These are phyloP conservation scores for Andrographis paniculata DNA, from an alignment of 305 asterid species.

Conservation along the genomic window DNA sequence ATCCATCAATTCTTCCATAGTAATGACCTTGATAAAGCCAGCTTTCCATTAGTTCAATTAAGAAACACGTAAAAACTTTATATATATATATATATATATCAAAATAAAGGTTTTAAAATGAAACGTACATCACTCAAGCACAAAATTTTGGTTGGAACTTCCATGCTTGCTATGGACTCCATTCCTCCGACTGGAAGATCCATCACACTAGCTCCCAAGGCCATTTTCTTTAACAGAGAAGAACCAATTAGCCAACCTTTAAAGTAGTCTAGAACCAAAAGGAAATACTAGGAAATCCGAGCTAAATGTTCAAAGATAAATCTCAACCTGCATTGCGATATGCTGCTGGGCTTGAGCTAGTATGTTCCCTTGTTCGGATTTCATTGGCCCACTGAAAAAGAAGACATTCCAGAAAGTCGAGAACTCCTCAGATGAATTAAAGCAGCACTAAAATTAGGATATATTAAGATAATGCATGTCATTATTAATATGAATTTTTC, in stretches of 20 bases:
- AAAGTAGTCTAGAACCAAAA: constrained; percentile 3
- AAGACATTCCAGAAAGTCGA: constrained; percentile 16
- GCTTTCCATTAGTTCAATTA: constrained; percentile 14
- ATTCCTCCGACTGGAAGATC: constrained; percentile 23
- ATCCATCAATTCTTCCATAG: constrained; percentile 42
- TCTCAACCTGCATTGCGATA: constrained; percentile 58
- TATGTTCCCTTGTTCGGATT: constrained; percentile 49
- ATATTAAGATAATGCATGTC: background rate
- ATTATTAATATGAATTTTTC: no score
- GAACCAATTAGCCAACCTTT: constrained; percentile 18
- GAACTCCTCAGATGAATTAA: constrained; percentile 1
- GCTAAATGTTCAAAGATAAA: constrained; percentile 6
- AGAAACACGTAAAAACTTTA: constrained; percentile 10
- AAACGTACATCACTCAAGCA: constrained; percentile 44
- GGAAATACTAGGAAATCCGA: background rate
- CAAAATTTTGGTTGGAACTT: constrained; percentile 46
- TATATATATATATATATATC: constrained; percentile 1
- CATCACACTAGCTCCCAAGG: constrained; percentile 37
- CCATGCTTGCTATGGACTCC: constrained; percentile 18
- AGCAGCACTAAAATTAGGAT: background rate
- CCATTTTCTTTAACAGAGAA: constrained; percentile 43
- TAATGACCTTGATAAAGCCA: constrained; percentile 34
- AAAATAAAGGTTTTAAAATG: constrained; percentile 4
- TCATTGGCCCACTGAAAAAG: constrained; percentile 45
- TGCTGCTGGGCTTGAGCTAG: constrained; percentile 70